Conservation (phyloP, 163 green algal genomes). For the Prototheca wickerhamii region DNA sequence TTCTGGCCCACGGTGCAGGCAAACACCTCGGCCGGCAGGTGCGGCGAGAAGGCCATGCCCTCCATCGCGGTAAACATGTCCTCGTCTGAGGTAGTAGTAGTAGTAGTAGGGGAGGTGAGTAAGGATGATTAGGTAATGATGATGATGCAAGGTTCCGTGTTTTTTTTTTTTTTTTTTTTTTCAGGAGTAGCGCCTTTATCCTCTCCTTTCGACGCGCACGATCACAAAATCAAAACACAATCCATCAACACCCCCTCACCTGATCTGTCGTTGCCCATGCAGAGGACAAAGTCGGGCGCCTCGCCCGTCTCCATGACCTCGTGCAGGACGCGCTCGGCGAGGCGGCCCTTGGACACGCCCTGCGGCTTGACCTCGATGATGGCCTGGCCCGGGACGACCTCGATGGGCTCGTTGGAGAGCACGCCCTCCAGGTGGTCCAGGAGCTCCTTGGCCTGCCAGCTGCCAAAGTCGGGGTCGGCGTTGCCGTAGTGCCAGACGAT, state of each 20-base stretch:
- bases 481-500: constrained; percentile 94
- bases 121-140: too few species aligned
- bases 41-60: constrained; percentile 42
- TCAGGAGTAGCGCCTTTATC: too few species aligned
- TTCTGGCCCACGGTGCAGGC: constrained; percentile 92
- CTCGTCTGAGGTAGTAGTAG: constrained; percentile 77
- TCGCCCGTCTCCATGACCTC: constrained; percentile 10
- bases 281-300: constrained; percentile 86
- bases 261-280: constrained; percentile 91
- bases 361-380: constrained; percentile 92
- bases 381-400: constrained; percentile 64
- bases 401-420: constrained; percentile 81
- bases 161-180: too few species aligned
- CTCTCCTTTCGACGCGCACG: too few species aligned
- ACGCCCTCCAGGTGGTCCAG: constrained; percentile 95
- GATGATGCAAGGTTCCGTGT: too few species aligned
- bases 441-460: constrained; percentile 96
- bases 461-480: constrained; percentile 93
- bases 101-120: too few species aligned
- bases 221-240: too few species aligned
- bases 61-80: constrained; percentile 96
- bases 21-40: constrained; percentile 64
- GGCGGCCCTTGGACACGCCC: constrained; percentile 71
- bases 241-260: not conserved
- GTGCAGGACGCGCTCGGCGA: constrained; percentile 62